These are phyloP conservation scores for Yarrowia porcina DNA, from an alignment of 805 yeast species.

Conservation along the genomic window DNA sequence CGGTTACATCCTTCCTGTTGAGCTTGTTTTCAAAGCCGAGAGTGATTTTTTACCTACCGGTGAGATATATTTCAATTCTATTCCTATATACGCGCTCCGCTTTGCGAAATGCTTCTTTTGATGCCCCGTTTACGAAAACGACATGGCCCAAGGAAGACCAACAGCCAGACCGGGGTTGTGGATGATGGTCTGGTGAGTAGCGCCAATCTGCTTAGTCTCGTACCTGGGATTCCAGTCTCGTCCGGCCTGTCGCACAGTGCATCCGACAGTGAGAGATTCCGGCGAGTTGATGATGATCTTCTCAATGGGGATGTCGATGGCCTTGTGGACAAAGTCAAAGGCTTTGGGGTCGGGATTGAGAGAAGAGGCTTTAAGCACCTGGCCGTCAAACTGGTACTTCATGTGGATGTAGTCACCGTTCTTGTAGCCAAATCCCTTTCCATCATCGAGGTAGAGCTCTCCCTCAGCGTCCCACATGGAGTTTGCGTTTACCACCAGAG, in stretches of 20 bases:
- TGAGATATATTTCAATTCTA: not conserved
- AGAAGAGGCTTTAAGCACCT: slow-evolving; percentile 25
- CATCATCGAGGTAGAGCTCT: slow-evolving; percentile 75
- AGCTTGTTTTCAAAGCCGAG: too few relatives aligned
- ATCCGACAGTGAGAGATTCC: not conserved
- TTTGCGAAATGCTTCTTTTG: too few relatives aligned
- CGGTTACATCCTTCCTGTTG: too few relatives aligned
- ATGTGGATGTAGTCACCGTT: slow-evolving; percentile 50
- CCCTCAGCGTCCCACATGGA: slow-evolving; percentile 51
- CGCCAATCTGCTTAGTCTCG: not conserved
- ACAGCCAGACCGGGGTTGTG: slow-evolving; percentile 4
- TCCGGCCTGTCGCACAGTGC: not conserved
- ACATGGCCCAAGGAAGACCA: slow-evolving; percentile 11
- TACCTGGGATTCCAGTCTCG: slow-evolving; percentile 1
- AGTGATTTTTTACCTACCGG: not conserved
- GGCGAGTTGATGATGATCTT: slow-evolving; percentile 27
- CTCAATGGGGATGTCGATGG: slow-evolving; percentile 28
- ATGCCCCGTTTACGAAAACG: not conserved
- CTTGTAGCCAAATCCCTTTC: slow-evolving; percentile 59
- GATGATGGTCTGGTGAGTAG: not conserved
- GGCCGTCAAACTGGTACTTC: slow-evolving; percentile 41
- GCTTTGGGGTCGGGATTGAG: slow-evolving; percentile 14
- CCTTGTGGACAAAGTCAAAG: not conserved
- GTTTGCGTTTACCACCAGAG: slow-evolving; percentile 59
- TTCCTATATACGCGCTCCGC: not conserved